Base-by-base conservation (phyloP, 257 asterid species). In the Solanum lycopersicoides region DNA sequence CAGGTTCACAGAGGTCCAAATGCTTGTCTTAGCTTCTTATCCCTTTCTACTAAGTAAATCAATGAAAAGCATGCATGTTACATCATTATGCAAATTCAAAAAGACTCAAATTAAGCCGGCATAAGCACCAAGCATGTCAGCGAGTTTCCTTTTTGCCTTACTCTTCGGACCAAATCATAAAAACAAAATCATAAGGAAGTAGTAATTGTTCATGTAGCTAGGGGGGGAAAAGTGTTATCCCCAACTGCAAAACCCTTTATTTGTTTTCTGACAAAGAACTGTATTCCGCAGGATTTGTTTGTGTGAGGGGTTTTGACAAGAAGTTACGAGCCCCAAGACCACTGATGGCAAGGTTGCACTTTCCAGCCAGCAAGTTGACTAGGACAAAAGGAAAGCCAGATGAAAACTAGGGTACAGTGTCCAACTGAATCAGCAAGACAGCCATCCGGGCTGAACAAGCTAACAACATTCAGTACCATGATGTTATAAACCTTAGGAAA, bases 231-330 rank as follows among this genome's bases (percentile, higher is more conserved):
- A 30, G 18, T 50, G 45, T 50, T 32, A 18, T 30, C 63, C 68
- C 68, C 16, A 30, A 13, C 85, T 50, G 69, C 85, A 47, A 82
- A 32, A 82, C 85, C 69, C 30, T 82, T 80, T 82, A 9, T 82
- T 50, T 30, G 44, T 21, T 50, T 82, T 32, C 32, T 50, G 85
- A 82, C 32, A 41, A 50, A 82, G 69, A 50, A 50, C 20, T 50
- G 63, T 72, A 47, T 87, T 89, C 86, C 88, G 25, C 96, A 97
- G 99, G 99, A 63, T 95, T 95, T 73, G 98, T 97, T 39, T 97
- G 99, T 87, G 98, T 97, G 35, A 91, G 99, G 91, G 99, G 99
- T 65, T 97, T 97, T 85, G 99, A 97, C 91, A 90, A 92, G 90
- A 89, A 63, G 88, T 91, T 92, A 37, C 92, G 99, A 73, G 95